These are phyloP conservation scores for Colletotrichum nymphaeae DNA, from an alignment of 2,329 filamentous ascomycete species.

Conservation along the genomic window DNA sequence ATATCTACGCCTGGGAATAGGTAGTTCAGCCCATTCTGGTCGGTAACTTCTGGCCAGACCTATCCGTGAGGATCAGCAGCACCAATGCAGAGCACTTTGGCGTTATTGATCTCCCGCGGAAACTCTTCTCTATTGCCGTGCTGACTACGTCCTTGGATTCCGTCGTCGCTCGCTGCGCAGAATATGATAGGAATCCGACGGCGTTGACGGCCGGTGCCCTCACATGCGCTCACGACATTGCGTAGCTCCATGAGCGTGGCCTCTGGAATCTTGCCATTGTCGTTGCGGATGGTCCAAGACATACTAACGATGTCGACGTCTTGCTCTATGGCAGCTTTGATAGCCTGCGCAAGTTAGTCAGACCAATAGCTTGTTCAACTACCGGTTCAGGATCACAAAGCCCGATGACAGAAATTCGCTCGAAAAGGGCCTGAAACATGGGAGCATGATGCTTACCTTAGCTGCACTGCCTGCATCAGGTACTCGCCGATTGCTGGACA, in stretches of 20 bases:
- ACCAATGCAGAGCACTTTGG: constrained; percentile 42
- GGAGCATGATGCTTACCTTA: not conserved
- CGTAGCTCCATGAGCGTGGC: constrained; percentile 32
- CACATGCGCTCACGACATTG: constrained; percentile 35
- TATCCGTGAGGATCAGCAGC: constrained; percentile 38
- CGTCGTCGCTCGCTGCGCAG: constrained; percentile 49
- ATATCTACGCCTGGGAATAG: constrained; percentile 44
- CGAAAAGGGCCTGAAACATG: not conserved
- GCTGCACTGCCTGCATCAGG: not conserved
- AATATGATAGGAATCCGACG: constrained; percentile 48
- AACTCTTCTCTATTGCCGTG: not conserved
- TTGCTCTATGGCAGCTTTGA: constrained; percentile 37
- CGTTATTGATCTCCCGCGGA: not conserved
- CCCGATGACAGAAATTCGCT: not conserved
- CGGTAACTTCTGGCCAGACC: not conserved
- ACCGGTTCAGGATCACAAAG: not conserved
- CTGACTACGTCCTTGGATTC: constrained; percentile 1
- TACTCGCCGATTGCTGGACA: not conserved
- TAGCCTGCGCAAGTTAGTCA: constrained; percentile 31
- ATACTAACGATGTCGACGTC: constrained; percentile 44
- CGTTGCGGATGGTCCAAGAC: constrained; percentile 42
- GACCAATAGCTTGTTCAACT: not conserved
- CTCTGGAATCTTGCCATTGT: not conserved
- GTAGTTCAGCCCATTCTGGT: constrained; percentile 40
- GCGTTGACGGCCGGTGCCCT: not conserved